Percentiles rank a stretch among this genome's conserved stretches.
Evolutionary conservation across 805 yeast species (phyloP).

Genomic region (Metschnikowia sp.): DNA sequence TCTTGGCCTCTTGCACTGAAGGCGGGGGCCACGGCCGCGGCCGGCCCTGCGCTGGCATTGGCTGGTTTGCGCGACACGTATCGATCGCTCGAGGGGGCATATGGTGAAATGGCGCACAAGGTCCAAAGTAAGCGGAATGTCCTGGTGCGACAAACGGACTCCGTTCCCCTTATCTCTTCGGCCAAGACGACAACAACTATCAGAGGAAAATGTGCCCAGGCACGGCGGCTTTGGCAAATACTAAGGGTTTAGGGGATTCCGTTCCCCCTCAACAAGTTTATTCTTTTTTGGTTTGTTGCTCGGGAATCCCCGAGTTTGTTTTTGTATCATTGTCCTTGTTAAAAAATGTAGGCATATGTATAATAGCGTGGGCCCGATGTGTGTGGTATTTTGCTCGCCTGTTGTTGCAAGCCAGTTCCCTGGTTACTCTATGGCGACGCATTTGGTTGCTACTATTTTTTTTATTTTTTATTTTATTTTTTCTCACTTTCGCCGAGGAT

Average conservation of each 20-base stretch:
- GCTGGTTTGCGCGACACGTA: background rate
- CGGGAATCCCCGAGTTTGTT: background rate
- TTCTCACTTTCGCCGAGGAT: background rate
- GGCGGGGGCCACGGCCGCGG: no score
- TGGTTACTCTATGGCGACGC: background rate
- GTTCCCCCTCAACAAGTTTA: no score
- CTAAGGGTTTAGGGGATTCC: background rate
- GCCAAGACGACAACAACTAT: background rate
- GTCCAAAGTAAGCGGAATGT: background rate
- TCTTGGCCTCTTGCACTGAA: no score
- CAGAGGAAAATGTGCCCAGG: background rate
- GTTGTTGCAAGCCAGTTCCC: background rate
- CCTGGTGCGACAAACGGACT: background rate
- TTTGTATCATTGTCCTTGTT: background rate
- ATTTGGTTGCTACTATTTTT: slow-evolving; percentile 4
- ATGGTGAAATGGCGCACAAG: background rate
- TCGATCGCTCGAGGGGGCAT: background rate
- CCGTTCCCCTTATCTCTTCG: slow-evolving; percentile 3
- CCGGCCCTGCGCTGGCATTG: no score
- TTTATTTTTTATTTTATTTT: background rate
- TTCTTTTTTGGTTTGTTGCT: no score
- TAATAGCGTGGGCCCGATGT: no score
- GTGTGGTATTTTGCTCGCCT: no score
- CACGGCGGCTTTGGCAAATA: background rate
- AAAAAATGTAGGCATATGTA: no score